Evolutionary conservation across 805 yeast genomes (phyloP), one percentile per base, ranked within the genome.

Genomic region (Jamesozyma piceae): DNA sequence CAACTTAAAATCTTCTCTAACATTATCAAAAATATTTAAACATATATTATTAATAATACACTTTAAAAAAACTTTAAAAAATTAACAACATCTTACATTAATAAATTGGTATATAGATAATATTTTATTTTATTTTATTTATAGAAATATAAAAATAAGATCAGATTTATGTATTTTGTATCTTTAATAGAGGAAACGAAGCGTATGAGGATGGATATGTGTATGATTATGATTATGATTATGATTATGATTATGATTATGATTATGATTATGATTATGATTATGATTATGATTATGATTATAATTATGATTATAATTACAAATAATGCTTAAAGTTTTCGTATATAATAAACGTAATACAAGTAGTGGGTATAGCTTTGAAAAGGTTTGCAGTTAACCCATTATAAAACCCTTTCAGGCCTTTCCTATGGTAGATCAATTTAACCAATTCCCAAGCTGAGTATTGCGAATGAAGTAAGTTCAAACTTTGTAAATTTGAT

Each of bases 291-390:
- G n/a, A n/a, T n/a, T n/a, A n/a, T n/a, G n/a, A n/a, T n/a, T n/a
- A n/a, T n/a, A n/a, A n/a, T n/a, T n/a, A n/a, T n/a, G n/a, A n/a
- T n/a, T 26, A 26, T 11, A 26, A 26, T 26, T 9, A 26, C 8
- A 26, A 9, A 26, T 26, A 11, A 24, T 24, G 28, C 28, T 24
- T 24, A 11, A 24, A 24, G 28, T 24, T 24, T 57, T 92, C 98
- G 55, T 92, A 92, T 4, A 83, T 83, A 4, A 82, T 69, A 58
- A 92, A 87, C 0, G 97, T 92, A 11, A 89, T 74, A 56, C 95
- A 84, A 3, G 97, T 89, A 1, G 96, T 88, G 0, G 98, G 98
- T 4, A 92, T 71, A 1, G 90, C 95, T 37, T 97, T 68, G 1
- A 84, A 45, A 15, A 90, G 57, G 49, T 88, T 89, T 1, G 95